A percentile compares a stretch with the other conserved stretches of the same genome.
phyloP scores from a whole-genome alignment of 208 protist genomes.

The Crithidia expoeki region DNA sequence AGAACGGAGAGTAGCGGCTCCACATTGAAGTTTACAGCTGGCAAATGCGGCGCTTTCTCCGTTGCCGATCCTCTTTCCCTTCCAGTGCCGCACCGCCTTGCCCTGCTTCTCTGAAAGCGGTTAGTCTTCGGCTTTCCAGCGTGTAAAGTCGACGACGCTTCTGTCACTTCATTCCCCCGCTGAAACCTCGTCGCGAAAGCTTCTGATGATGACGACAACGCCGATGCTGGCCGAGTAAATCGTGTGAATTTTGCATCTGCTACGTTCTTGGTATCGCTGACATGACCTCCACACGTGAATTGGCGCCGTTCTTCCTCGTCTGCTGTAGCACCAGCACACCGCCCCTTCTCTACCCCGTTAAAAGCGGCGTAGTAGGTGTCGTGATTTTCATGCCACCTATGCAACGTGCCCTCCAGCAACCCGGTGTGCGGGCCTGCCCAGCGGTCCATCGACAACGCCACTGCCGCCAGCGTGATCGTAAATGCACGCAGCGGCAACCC shows the following conservation, averaged over 20 bases:
- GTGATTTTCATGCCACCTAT: too few species aligned
- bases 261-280: too few species aligned
- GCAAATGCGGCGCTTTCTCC: background rate
- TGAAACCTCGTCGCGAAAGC: conserved; percentile 16
- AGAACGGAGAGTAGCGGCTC: conserved; percentile 8
- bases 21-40: conserved; percentile 21
- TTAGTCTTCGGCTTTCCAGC: background rate
- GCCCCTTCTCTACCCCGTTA: background rate
- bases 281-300: too few species aligned
- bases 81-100: background rate
- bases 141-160: background rate
- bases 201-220: background rate
- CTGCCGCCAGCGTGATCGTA: conserved; percentile 9
- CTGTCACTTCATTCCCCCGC: background rate
- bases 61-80: background rate
- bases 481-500: conserved; percentile 19
- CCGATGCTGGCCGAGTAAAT: background rate
- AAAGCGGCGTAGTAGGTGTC: background rate
- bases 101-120: too few species aligned
- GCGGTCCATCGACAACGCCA: conserved; percentile 7
- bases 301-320: too few species aligned
- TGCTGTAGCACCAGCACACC: too few species aligned
- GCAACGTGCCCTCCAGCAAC: background rate
- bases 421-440: conserved; percentile 12
- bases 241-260: too few species aligned